Evolutionary conservation across 2,329 filamentous ascomycete species (phyloP).

Genomic region (Alternaria brassicae): DNA sequence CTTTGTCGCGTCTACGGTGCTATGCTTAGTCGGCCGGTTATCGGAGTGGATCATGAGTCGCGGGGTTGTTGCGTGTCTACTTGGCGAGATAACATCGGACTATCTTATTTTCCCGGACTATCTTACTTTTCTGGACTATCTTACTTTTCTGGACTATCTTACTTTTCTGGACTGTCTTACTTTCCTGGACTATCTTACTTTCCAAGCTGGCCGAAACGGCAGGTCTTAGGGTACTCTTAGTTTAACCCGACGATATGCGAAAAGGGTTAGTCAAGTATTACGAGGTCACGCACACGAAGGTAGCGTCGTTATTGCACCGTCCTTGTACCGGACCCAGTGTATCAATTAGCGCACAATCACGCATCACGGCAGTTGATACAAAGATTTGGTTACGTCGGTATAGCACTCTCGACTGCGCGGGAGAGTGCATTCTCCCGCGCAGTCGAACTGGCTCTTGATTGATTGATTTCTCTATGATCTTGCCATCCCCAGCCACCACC

Average conservation of each 20-base stretch:
- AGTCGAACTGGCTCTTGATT: not conserved
- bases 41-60: not conserved
- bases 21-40: not conserved
- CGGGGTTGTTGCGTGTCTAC: not conserved
- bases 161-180: no score
- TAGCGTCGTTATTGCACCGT: not conserved
- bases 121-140: no score
- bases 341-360: not conserved
- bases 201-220: not conserved
- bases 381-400: not conserved
- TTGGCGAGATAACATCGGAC: not conserved
- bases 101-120: no score
- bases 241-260: not conserved
- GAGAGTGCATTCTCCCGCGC: not conserved
- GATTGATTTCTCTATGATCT: conserved; percentile 3
- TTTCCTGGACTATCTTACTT: no score
- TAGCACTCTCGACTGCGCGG: not conserved
- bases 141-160: no score
- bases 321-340: not conserved
- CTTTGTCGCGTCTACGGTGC: not conserved
- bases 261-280: not conserved
- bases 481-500: not conserved
- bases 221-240: not conserved
- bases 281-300: not conserved
- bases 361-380: not conserved